Base-by-base conservation (phyloP, 371 early-diverging fungal species). In the Parasitella parasitica region DNA sequence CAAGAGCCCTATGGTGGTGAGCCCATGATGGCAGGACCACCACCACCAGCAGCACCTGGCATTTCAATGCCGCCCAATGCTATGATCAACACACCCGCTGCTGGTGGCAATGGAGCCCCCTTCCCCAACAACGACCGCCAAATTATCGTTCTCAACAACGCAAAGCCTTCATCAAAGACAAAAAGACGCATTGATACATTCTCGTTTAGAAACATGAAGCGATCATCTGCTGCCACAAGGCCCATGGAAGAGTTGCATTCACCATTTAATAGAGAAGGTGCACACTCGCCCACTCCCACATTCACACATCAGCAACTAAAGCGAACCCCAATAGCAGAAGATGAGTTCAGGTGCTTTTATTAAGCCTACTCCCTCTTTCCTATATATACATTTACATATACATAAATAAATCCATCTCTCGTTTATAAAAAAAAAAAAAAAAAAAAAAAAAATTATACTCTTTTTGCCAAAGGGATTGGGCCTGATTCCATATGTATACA, bases 111-210 rank as follows among this genome's bases (percentile, higher is more conserved):
- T 0, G 43, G 30, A 15, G 57, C 28, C 4, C 57, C 53, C 3
- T 51, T 54, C 27, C 49, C 38, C 6, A 50, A 58, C 0, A 41
- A 48, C 8, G 62, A 64, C 26, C 54, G 58, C 7, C 50, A 35
- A 13, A 59, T 65, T 4, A 70, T 70, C 37, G 55, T 65, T 4
- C 57, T 70, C 4, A 65, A 65, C 28, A 70, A 69, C 16, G 49
- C 50, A n/a, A 60, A 61, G 16, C 69, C 69, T 22, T 20, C 43
- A 26, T 59, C 67, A 18, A 67, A 63, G 30, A 38, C 65, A 1
- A 64, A 60, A 20, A 63, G 50, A 34, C 56, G 48, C 32, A 49
- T 50, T 18, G 63, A 63, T 28, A 59, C 46, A 12, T 65, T 65
- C 26, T 63, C 68, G 2, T 61, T 66, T 34, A 26, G 54, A 52